Conservation (phyloP, 768 basidiomycete genomes). For the Guyanaporus albipodus region DNA sequence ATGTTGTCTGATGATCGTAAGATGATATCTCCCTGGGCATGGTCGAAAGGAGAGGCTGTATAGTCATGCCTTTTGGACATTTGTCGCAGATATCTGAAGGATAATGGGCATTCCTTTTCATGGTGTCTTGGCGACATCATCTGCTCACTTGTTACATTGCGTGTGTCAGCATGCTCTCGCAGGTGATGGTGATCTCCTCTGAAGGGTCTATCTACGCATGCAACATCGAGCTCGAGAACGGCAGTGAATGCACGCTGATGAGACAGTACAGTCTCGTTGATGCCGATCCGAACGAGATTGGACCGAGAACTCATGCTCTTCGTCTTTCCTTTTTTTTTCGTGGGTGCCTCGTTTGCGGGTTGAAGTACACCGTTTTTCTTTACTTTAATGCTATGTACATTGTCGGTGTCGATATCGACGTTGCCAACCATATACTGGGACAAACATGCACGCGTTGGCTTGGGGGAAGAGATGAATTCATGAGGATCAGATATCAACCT, state of each 20-base stretch:
- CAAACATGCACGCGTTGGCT: no score
- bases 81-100: not conserved
- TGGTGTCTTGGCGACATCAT: no score
- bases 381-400: no score
- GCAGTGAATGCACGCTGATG: conserved; percentile 92
- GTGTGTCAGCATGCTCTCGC: conserved; percentile 76
- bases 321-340: no score
- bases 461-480: no score
- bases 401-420: no score
- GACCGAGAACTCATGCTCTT: no score
- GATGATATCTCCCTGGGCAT: not conserved
- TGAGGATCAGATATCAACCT: no score
- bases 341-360: no score
- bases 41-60: not conserved
- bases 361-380: no score
- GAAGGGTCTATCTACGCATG: conserved; percentile 98
- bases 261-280: conserved; percentile 74
- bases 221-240: conserved; percentile 93
- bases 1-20: not conserved
- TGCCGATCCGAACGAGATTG: conserved; percentile 24
- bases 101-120: no score
- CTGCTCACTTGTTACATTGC: not conserved
- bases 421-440: no score
- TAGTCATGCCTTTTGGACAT: not conserved
- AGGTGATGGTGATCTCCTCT: conserved; percentile 94